Conservation (phyloP, 352 stramenopile genomes). For the Phytophthora chlamydospora region DNA sequence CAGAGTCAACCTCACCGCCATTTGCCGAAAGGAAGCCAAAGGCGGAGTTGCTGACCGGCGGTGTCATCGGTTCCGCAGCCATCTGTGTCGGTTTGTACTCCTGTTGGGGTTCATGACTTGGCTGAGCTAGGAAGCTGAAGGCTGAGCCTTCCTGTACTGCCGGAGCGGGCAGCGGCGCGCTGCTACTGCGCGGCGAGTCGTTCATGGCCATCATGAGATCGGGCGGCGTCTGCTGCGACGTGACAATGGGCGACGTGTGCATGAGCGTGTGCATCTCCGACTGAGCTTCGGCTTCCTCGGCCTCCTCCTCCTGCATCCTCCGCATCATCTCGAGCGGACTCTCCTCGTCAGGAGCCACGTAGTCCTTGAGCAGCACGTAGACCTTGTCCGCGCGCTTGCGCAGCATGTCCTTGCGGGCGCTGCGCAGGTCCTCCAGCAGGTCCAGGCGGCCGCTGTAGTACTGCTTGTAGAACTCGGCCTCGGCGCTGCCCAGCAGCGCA, state of each 20-base stretch:
- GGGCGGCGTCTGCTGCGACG: constrained; percentile 38
- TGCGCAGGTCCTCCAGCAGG: constrained; percentile 62
- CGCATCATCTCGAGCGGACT: constrained; percentile 41
- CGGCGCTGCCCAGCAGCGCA: constrained; percentile 59
- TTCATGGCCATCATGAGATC: constrained; percentile 38
- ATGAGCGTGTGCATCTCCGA: constrained; percentile 34
- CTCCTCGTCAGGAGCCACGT: constrained; percentile 30
- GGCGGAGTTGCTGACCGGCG: constrained; percentile 36
- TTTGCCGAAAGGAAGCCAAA: constrained; percentile 47
- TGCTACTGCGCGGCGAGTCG: constrained; percentile 43
- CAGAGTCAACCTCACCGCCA: constrained; percentile 32
- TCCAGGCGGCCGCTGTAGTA: constrained; percentile 61
- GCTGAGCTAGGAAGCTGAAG: constrained; percentile 37
- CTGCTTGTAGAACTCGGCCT: constrained; percentile 69
- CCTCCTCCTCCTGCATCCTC: constrained; percentile 39
- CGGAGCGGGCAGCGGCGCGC: constrained; percentile 34
- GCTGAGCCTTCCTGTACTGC: constrained; percentile 33
- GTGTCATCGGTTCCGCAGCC: constrained; percentile 36
- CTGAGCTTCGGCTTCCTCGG: constrained; percentile 20
- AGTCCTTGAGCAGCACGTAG: constrained; percentile 39
- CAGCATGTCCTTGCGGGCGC: constrained; percentile 78
- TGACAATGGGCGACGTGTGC: constrained; percentile 49
- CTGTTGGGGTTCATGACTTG: constrained; percentile 8
- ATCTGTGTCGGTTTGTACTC: constrained; percentile 25
- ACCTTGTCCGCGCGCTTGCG: constrained; percentile 82